phyloP scores from a whole-genome alignment of 345 rosid species.

The Carallia brachiata region DNA sequence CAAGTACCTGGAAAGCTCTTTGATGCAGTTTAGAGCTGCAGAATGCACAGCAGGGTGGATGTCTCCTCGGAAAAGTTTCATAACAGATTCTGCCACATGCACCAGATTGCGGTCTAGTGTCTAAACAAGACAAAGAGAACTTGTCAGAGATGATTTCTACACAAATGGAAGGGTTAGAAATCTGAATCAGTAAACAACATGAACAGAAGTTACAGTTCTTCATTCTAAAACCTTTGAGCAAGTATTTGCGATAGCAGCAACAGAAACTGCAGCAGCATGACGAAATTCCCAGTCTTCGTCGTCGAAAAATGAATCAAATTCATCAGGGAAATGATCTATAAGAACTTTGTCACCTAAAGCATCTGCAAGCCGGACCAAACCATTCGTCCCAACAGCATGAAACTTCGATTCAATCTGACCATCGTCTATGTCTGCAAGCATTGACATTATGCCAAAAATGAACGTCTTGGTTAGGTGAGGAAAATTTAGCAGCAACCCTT shows the following conservation, averaged over 20 bases:
- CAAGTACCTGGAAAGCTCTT: background rate
- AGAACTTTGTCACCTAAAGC: background rate
- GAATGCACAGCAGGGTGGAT: constrained; percentile 1
- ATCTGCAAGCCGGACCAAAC: background rate
- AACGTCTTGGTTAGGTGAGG: background rate
- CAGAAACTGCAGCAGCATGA: constrained; percentile 1
- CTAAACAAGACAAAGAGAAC: background rate
- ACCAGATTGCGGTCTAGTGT: background rate
- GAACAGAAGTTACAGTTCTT: background rate
- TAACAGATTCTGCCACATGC: background rate
- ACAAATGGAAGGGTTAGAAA: no score
- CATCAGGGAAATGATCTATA: background rate
- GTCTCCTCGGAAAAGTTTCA: background rate
- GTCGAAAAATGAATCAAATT: background rate
- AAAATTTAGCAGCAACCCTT: no score
- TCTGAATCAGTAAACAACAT: background rate
- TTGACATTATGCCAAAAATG: background rate
- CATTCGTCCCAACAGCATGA: background rate
- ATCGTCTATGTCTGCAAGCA: background rate
- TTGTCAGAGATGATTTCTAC: background rate
- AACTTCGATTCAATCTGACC: background rate
- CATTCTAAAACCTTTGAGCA: background rate
- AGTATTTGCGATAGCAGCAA: background rate
- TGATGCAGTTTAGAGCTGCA: constrained; percentile 5
- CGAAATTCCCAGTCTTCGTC: constrained; percentile 10